Conservation (phyloP, 2,329 filamentous ascomycete genomes). For the Phialophora tarda region DNA sequence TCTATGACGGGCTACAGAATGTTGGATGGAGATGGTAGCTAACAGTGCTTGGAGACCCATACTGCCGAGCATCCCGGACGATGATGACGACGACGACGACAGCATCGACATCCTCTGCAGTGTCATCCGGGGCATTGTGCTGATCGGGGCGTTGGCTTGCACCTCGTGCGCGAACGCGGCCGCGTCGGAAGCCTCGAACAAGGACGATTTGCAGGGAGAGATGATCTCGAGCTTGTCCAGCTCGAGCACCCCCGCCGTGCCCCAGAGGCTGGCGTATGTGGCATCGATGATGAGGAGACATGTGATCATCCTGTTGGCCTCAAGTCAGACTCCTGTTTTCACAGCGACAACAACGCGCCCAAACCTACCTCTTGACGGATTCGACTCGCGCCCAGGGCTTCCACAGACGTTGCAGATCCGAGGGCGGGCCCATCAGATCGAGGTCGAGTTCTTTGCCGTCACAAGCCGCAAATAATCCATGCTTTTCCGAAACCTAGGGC, state of each 20-base stretch:
- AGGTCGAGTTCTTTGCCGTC: conserved; percentile 9
- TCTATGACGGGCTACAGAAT: background rate
- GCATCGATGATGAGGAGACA: conserved; percentile 23
- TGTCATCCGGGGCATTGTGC: conserved; percentile 1
- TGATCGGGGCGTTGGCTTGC: background rate
- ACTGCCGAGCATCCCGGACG: background rate
- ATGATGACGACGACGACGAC: background rate
- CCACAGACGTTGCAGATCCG: conserved; percentile 2
- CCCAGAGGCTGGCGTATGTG: conserved; percentile 16
- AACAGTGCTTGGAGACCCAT: background rate
- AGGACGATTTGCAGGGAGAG: conserved; percentile 14
- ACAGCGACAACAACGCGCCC: too few species aligned
- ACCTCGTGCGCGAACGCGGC: conserved; percentile 5
- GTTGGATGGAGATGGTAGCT: background rate
- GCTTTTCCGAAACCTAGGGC: conserved; percentile 13
- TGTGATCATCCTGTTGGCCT: background rate
- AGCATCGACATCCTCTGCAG: background rate
- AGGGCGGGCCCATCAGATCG: conserved; percentile 1
- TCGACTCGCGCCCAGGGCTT: conserved; percentile 22
- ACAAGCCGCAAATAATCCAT: conserved; percentile 23
- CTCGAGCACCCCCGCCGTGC: conserved; percentile 17
- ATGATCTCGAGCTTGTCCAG: conserved; percentile 19
- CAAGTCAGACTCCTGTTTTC: too few species aligned
- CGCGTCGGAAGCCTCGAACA: conserved; percentile 15
- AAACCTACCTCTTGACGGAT: conserved; percentile 18